Percentiles rank a stretch among this genome's conserved stretches.
These are phyloP conservation scores for Taxillus chinensis DNA, from an alignment of 164 flowering plant species.

Conservation along the genomic window DNA sequence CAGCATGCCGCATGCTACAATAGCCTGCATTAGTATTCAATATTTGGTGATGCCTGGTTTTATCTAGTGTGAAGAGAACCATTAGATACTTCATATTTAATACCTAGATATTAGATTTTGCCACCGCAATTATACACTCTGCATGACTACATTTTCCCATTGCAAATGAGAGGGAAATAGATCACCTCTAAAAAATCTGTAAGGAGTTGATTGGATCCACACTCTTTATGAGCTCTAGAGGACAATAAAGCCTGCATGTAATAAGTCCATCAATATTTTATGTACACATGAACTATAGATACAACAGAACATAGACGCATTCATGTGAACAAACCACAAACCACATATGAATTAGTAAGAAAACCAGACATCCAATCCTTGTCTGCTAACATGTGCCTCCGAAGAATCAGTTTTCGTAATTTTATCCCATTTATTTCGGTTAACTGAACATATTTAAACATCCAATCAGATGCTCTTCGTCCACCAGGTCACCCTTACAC, in stretches of 20 bases:
- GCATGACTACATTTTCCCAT: neutral
- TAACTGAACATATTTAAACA: too few species aligned
- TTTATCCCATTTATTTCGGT: too few species aligned
- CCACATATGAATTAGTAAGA: neutral
- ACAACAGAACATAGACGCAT: neutral
- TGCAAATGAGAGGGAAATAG: slow-evolving; percentile 3
- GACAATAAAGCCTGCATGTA: slow-evolving; percentile 47
- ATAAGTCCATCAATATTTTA: neutral
- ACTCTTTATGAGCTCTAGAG: slow-evolving; percentile 36
- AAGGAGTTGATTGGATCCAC: slow-evolving; percentile 33
- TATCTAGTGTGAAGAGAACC: neutral
- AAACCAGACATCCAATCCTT: too few species aligned
- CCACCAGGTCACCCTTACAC: too few species aligned
- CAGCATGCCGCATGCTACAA: too few species aligned
- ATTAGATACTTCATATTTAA: neutral
- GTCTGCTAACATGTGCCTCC: too few species aligned
- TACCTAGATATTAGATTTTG: neutral
- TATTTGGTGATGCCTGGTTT: neutral
- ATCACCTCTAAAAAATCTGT: slow-evolving; percentile 70
- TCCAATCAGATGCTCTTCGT: too few species aligned
- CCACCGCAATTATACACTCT: neutral
- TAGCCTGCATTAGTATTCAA: too few species aligned
- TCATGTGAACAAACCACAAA: neutral
- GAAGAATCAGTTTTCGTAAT: too few species aligned
- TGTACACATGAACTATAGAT: too few species aligned